Conservation (phyloP, 768 basidiomycete species). For the Fomitopsis pulvina region DNA sequence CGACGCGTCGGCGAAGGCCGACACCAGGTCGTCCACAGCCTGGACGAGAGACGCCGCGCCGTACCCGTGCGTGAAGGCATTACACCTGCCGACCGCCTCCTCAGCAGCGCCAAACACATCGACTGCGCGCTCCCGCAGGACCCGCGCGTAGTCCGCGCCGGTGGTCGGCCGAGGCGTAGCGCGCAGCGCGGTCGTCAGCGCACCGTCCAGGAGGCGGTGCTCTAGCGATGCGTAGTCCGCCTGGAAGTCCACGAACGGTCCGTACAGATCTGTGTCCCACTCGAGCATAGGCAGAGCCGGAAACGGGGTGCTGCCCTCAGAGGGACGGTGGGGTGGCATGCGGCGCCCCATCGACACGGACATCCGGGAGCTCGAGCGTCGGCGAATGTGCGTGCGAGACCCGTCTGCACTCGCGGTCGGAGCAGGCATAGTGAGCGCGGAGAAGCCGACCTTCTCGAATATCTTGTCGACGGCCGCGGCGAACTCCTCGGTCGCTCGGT, state of each 20-base stretch:
- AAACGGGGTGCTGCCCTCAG: slow-evolving; percentile 22
- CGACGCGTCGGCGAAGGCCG: slow-evolving; percentile 63
- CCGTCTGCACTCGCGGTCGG: slow-evolving; percentile 18
- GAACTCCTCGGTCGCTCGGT: slow-evolving; percentile 79
- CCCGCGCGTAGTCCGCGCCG: slow-evolving; percentile 44
- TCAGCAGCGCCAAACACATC: slow-evolving; percentile 76
- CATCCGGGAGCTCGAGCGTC: slow-evolving; percentile 19
- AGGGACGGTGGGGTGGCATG: slow-evolving; percentile 18
- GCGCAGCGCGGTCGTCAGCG: slow-evolving; percentile 43
- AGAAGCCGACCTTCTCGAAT: slow-evolving; percentile 58
- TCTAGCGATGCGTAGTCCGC: slow-evolving; percentile 79
- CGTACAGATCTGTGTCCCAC: slow-evolving; percentile 92
- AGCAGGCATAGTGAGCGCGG: slow-evolving; percentile 15
- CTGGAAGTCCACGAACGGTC: slow-evolving; percentile 91
- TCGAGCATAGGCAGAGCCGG: slow-evolving; percentile 26
- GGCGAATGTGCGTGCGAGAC: slow-evolving; percentile 7
- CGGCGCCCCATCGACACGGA: slow-evolving; percentile 28
- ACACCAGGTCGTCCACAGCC: slow-evolving; percentile 66
- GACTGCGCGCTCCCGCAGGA: slow-evolving; percentile 67
- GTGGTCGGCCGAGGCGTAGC: slow-evolving; percentile 20
- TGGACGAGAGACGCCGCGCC: slow-evolving; percentile 68
- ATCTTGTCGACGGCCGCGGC: slow-evolving; percentile 65
- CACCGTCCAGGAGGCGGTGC: slow-evolving; percentile 55
- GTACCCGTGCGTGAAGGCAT: slow-evolving; percentile 85
- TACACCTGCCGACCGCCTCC: slow-evolving; percentile 70